Evolutionary conservation across 2,329 filamentous ascomycete species (phyloP).

Genomic region (Exophiala bonariae): DNA sequence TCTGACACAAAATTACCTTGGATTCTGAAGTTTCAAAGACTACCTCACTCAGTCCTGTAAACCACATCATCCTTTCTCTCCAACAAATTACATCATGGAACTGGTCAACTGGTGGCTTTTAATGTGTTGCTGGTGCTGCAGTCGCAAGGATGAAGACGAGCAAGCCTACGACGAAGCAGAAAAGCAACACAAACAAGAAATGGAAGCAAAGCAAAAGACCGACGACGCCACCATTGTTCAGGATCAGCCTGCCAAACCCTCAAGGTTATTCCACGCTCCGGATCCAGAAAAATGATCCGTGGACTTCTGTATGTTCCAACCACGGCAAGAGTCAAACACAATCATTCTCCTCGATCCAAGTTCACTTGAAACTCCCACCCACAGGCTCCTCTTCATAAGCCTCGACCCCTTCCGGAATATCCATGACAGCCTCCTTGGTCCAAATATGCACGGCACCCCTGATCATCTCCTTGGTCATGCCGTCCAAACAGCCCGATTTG

Average conservation of each 20-base stretch:
- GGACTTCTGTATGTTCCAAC: not conserved
- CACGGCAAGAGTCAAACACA: too few relatives aligned
- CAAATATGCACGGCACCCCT: constrained; percentile 64
- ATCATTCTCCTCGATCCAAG: constrained; percentile 2
- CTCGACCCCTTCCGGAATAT: constrained; percentile 65
- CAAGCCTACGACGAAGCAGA: constrained; percentile 11
- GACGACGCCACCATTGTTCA: not conserved
- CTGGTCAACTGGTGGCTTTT: constrained; percentile 13
- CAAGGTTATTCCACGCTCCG: constrained; percentile 9
- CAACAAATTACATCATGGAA: constrained; percentile 7
- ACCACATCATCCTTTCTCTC: too few relatives aligned
- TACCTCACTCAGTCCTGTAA: too few relatives aligned
- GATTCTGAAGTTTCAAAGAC: too few relatives aligned
- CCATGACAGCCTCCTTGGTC: constrained; percentile 67
- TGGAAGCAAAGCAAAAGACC: constrained; percentile 3
- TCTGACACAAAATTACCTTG: too few relatives aligned
- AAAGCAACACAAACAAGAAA: not conserved
- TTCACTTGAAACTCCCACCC: constrained; percentile 6
- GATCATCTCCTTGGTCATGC: constrained; percentile 62
- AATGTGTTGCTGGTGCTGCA: constrained; percentile 18
- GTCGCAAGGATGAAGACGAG: constrained; percentile 8
- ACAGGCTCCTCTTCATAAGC: constrained; percentile 52
- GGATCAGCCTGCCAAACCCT: not conserved
- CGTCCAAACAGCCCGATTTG: constrained; percentile 67
- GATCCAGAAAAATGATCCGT: constrained; percentile 1